A percentile compares a stretch with the other conserved stretches of the same genome.
phyloP scores from a whole-genome alignment of 164 flowering plant species.

The Berberis thunbergii region DNA sequence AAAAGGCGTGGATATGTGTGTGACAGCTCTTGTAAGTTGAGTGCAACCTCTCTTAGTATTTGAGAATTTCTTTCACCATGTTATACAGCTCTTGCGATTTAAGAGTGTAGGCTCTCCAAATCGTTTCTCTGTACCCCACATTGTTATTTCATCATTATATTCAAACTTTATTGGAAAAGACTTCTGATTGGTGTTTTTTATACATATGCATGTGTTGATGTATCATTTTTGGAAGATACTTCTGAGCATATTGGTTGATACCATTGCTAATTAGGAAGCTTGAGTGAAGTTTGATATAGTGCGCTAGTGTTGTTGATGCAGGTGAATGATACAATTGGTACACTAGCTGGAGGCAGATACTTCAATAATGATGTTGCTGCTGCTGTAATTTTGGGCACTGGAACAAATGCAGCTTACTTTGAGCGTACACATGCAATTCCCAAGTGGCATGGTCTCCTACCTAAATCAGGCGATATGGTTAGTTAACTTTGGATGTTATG shows the following conservation, averaged over 20 bases:
- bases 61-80: too few species aligned
- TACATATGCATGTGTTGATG: too few species aligned
- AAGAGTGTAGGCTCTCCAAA: too few species aligned
- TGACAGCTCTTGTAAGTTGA: constrained; percentile 56
- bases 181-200: too few species aligned
- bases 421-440: constrained; percentile 93
- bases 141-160: too few species aligned
- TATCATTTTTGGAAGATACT: too few species aligned
- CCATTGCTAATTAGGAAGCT: background rate
- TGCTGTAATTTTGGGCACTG: constrained; percentile 95
- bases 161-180: too few species aligned
- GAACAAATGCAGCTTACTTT: constrained; percentile 98
- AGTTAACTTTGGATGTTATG: constrained; percentile 10
- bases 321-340: constrained; percentile 97
- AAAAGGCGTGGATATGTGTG: constrained; percentile 68
- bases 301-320: constrained; percentile 15
- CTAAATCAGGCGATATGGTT: constrained; percentile 94
- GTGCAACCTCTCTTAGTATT: too few species aligned
- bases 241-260: too few species aligned
- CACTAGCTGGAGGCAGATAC: constrained; percentile 91
- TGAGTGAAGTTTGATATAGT: background rate
- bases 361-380: constrained; percentile 55
- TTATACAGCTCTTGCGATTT: too few species aligned
- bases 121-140: too few species aligned
- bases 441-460: constrained; percentile 87